phyloP scores from a whole-genome alignment of 495 filamentous ascomycete species.

The Hyaloscypha finlandica region DNA sequence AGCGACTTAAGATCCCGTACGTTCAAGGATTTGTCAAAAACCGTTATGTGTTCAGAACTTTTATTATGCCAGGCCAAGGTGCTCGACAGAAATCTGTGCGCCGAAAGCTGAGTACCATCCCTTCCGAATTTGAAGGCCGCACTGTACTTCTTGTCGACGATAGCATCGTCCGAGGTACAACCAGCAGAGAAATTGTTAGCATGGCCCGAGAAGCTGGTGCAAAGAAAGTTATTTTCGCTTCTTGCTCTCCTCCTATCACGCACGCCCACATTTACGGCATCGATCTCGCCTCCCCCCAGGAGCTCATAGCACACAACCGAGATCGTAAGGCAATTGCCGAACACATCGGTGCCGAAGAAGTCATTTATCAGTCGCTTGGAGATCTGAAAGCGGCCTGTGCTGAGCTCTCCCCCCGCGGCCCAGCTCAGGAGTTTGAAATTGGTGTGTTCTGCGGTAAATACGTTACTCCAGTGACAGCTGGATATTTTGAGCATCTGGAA shows the following conservation, averaged over 20 bases:
- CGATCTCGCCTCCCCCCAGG: conserved; percentile 77
- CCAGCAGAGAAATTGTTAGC: conserved; percentile 84
- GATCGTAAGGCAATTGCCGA: conserved; percentile 67
- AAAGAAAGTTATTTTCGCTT: conserved; percentile 86
- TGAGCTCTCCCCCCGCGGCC: conserved; percentile 58
- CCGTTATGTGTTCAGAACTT: conserved; percentile 93
- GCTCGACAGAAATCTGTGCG: conserved; percentile 78
- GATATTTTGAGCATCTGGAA: conserved; percentile 88
- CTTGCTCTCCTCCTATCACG: conserved; percentile 84
- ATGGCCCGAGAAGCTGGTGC: conserved; percentile 95
- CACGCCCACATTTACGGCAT: conserved; percentile 76
- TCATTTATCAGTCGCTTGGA: conserved; percentile 86
- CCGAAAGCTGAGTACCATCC: conserved; percentile 80
- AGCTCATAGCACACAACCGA: conserved; percentile 83
- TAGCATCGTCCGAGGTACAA: conserved; percentile 91
- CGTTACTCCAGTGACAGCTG: conserved; percentile 77
- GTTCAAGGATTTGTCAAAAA: conserved; percentile 92
- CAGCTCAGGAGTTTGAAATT: conserved; percentile 72
- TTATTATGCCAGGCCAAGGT: conserved; percentile 91
- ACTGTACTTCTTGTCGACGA: conserved; percentile 90
- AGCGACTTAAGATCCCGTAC: conserved; percentile 76
- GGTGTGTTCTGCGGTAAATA: conserved; percentile 95
- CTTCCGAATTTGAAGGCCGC: conserved; percentile 80
- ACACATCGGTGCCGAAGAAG: conserved; percentile 86
- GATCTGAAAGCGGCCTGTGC: conserved; percentile 82